Percentiles rank a stretch among this genome's conserved stretches.
Conservation (phyloP, 73 alveolate species). For the Paraurostyla sp. region DNA sequence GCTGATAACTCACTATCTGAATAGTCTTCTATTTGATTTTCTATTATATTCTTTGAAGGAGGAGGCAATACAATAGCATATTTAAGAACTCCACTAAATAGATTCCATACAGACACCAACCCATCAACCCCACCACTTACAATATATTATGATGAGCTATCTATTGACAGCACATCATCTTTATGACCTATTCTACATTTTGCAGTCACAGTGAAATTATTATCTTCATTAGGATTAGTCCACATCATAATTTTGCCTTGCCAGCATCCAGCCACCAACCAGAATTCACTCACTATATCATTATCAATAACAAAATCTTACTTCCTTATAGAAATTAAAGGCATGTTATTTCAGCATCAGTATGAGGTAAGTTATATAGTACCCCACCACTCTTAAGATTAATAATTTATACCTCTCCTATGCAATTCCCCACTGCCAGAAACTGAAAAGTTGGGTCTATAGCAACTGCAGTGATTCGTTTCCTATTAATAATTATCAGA, state of each 20-base stretch:
- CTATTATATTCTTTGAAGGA: conserved; percentile 14
- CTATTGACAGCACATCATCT: conserved; percentile 71
- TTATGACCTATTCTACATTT: conserved; percentile 75
- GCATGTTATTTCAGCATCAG: conserved; percentile 65
- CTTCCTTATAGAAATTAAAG: conserved; percentile 67
- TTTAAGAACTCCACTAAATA: conserved; percentile 70
- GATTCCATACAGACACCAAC: conserved; percentile 70
- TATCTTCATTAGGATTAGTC: conserved; percentile 75
- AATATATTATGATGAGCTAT: conserved; percentile 58
- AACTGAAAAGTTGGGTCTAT: conserved; percentile 18
- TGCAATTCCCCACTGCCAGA: conserved; percentile 70
- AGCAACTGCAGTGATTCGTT: conserved; percentile 74
- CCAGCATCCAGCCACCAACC: conserved; percentile 80
- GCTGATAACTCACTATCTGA: no score
- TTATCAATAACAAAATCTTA: background rate
- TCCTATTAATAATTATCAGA: background rate
- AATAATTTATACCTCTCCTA: conserved; percentile 65
- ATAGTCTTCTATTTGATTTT: no score
- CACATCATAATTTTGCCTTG: conserved; percentile 78
- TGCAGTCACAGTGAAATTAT: conserved; percentile 60
- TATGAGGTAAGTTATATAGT: conserved; percentile 70
- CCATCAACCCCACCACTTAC: conserved; percentile 82
- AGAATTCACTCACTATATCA: conserved; percentile 67
- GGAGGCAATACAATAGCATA: conserved; percentile 65
- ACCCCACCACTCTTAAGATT: conserved; percentile 75